phyloP scores from a whole-genome alignment of 108 stramenopile species.

The Nitzschia palea region DNA sequence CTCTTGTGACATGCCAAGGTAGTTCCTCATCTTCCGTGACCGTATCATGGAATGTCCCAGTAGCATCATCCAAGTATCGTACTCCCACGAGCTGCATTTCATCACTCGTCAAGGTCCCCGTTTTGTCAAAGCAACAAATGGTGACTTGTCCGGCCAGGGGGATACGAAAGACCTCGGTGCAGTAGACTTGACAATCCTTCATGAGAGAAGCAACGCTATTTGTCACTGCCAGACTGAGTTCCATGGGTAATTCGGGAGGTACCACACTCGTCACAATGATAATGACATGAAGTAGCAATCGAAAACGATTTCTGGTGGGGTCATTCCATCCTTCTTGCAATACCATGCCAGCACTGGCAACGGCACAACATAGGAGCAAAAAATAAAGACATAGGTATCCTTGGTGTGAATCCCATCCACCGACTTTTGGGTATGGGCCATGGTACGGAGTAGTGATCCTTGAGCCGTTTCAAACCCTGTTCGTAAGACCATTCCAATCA shows the following conservation, averaged over 20 bases:
- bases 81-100: slow-evolving; percentile 88
- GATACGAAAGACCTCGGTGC: slow-evolving; percentile 97
- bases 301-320: slow-evolving; percentile 83
- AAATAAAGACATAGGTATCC: slow-evolving; percentile 93
- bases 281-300: slow-evolving; percentile 92
- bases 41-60: slow-evolving; percentile 7
- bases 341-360: slow-evolving; percentile 81
- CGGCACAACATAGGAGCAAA: slow-evolving; percentile 84
- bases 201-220: slow-evolving; percentile 86
- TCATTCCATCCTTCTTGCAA: slow-evolving; percentile 82
- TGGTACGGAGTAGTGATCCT: slow-evolving; percentile 91
- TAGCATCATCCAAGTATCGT: slow-evolving; percentile 20
- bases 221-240: slow-evolving; percentile 93
- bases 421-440: slow-evolving; percentile 78
- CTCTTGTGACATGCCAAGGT: slow-evolving; percentile 51
- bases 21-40: slow-evolving; percentile 21
- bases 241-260: slow-evolving; percentile 94
- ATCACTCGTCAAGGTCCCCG: slow-evolving; percentile 96
- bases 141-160: slow-evolving; percentile 91
- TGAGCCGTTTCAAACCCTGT: slow-evolving; percentile 96
- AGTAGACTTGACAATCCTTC: slow-evolving; percentile 76
- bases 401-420: slow-evolving; percentile 72
- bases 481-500: slow-evolving; percentile 84
- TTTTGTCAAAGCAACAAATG: slow-evolving; percentile 97
- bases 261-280: slow-evolving; percentile 94